Percentiles rank a stretch among this genome's conserved stretches.
Evolutionary conservation across 805 yeast genomes (phyloP).

Genomic region (Kazachstania africana): DNA sequence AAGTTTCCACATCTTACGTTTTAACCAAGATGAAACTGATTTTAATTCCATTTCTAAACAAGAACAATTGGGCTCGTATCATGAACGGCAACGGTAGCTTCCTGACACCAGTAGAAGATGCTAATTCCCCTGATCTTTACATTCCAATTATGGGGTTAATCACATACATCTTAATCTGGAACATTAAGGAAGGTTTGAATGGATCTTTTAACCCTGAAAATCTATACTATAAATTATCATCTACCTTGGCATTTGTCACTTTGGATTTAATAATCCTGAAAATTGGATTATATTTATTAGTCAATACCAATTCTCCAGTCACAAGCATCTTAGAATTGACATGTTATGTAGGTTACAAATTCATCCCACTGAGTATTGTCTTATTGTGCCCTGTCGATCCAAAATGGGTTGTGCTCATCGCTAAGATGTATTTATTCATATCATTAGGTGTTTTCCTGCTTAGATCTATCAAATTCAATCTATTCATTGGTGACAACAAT

Average conservation of each 20-base stretch:
- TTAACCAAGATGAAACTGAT: conserved; percentile 59
- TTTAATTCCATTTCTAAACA: conserved; percentile 75
- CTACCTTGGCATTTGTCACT: conserved; percentile 71
- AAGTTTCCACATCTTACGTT: conserved; percentile 84
- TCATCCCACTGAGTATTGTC: conserved; percentile 61
- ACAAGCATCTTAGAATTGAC: conserved; percentile 67
- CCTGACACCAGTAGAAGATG: conserved; percentile 69
- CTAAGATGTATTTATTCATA: conserved; percentile 38
- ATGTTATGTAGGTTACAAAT: conserved; percentile 89
- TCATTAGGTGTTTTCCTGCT: conserved; percentile 57
- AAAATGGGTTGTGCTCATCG: conserved; percentile 30
- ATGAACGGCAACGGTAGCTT: conserved; percentile 8
- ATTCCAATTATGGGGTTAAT: conserved; percentile 89
- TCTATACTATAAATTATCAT: conserved; percentile 76
- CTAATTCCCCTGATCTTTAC: conserved; percentile 92
- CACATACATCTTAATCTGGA: conserved; percentile 76
- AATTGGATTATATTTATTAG: conserved; percentile 69
- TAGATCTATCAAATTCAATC: conserved; percentile 38
- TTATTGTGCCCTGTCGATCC: conserved; percentile 40
- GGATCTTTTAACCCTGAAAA: conserved; percentile 91
- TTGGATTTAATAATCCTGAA: conserved; percentile 68
- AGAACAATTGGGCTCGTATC: conserved; percentile 69
- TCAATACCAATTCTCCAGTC: conserved; percentile 16
- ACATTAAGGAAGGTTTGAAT: conserved; percentile 70
- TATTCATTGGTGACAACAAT: conserved; percentile 39